Base-by-base conservation (phyloP, 306 rosid genomes). In the Lotus japonicus region DNA sequence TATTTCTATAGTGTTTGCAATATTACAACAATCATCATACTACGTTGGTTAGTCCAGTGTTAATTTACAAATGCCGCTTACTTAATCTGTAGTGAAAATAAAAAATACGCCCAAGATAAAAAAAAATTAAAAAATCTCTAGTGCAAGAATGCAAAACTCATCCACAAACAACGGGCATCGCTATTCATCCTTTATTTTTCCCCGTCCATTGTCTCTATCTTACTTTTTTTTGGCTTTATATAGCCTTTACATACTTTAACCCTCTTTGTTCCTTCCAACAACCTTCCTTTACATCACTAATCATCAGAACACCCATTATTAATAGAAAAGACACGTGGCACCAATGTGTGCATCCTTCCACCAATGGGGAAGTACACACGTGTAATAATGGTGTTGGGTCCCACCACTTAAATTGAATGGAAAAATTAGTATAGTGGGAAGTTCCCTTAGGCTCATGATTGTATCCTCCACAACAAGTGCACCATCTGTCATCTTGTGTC, bases 381-480 rank as follows among this genome's bases (percentile, higher is more conserved):
- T 65, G 58, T 50, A 41, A 58, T 64, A 12, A 65, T 33, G 64
- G 63, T 3, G 43, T 3, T 76, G 70, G 70, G 53, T 7, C 74
- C 65, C 70, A 57, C 74, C 70, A 78, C 66, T 33, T 9, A 48
- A 45, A 53, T 11, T 36, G 31, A 18, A 45, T 44, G 45, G 18
- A 26, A 35, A 61, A 26, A 9, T 8, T 0, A 15, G 11, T 9
- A 5, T 75, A 69, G 84, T 80, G 80, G 73, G 74, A 49, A 45
- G 73, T 68, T 55, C 77, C 49, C 64, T 65, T 42, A 12, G 65
- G 55, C 57, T 79, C 62, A 73, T 68, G 72, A 79, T 61, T 60
- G 66, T 61, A 61, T 79, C 68, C 57, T 79, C 79, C 83, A 73
- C 71, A 75, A 66, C 71, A 75, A 51, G 76, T 74, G 73, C 58